A percentile compares a stretch with the other conserved stretches of the same genome.
Evolutionary conservation across 2,329 filamentous ascomycete genomes (phyloP).

Genomic region (Nemania sp.): DNA sequence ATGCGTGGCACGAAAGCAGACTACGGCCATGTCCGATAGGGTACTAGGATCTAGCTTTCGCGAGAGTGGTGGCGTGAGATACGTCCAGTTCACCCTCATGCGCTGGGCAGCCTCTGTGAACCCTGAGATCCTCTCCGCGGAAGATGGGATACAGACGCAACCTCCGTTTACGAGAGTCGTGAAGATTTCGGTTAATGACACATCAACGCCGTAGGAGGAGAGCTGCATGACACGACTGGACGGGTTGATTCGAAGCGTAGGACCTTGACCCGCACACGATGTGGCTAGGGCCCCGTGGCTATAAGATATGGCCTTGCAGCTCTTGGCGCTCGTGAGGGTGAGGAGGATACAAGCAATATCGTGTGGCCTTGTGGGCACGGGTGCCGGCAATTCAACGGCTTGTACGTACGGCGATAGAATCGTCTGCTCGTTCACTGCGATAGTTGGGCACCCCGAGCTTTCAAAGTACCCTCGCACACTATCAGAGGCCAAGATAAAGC

Average conservation of each 20-base stretch:
- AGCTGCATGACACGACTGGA: conserved; percentile 69
- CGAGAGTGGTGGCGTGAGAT: conserved; percentile 65
- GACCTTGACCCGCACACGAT: conserved; percentile 63
- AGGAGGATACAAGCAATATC: conserved; percentile 72
- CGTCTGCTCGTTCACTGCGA: conserved; percentile 58
- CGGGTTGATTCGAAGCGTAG: conserved; percentile 61
- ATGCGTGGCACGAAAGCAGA: conserved; percentile 59
- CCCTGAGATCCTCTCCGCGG: conserved; percentile 57
- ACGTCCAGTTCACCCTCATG: conserved; percentile 58
- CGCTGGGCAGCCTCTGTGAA: conserved; percentile 57
- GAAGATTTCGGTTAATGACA: conserved; percentile 66
- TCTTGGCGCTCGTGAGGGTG: conserved; percentile 67
- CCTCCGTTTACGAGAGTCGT: conserved; percentile 63
- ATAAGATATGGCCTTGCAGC: conserved; percentile 71
- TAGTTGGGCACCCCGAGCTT: conserved; percentile 55
- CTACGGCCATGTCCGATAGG: conserved; percentile 48
- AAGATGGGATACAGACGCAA: conserved; percentile 62
- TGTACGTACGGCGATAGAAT: conserved; percentile 53
- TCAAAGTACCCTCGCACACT: conserved; percentile 56
- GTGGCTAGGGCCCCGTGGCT: conserved; percentile 70
- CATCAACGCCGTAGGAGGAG: conserved; percentile 67
- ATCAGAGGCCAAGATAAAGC: conserved; percentile 60
- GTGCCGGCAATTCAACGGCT: conserved; percentile 47
- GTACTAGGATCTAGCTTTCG: conserved; percentile 48
- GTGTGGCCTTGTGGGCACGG: conserved; percentile 54